phyloP scores from a whole-genome alignment of 2,329 filamentous ascomycete species.

The Elsinoe perseae region DNA sequence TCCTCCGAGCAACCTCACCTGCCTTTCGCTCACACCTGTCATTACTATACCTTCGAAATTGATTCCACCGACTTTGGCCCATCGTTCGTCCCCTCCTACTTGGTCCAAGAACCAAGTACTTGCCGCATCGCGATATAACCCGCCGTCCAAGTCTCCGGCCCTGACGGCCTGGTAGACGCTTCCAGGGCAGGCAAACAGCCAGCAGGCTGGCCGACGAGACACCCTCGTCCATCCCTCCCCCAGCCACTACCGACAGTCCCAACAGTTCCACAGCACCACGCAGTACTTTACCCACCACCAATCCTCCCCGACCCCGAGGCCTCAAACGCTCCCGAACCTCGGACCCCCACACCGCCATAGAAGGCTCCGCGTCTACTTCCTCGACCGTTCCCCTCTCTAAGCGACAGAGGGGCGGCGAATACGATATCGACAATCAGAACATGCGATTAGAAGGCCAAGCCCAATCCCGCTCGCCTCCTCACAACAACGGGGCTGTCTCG shows the following conservation, averaged over 20 bases:
- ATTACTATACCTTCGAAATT: neutral
- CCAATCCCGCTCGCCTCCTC: neutral
- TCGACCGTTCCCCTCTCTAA: constrained; percentile 10
- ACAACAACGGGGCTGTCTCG: neutral
- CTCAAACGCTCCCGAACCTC: neutral
- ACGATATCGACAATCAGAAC: neutral
- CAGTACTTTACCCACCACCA: neutral
- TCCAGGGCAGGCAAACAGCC: constrained; percentile 11
- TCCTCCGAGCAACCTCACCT: neutral
- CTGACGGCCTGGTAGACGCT: constrained; percentile 12
- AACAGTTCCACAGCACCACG: neutral
- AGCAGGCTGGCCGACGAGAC: constrained; percentile 16
- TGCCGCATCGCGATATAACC: neutral
- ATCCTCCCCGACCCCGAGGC: neutral
- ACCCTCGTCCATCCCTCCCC: constrained; percentile 5
- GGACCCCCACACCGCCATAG: neutral
- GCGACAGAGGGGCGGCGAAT: constrained; percentile 13
- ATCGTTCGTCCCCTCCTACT: neutral
- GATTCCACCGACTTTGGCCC: neutral
- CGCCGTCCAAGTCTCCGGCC: constrained; percentile 16
- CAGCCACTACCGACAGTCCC: constrained; percentile 7
- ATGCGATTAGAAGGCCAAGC: constrained; percentile 15
- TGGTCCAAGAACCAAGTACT: neutral
- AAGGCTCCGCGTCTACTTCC: neutral
- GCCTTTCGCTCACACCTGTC: neutral